A percentile compares a stretch with the other conserved stretches of the same genome.
phyloP scores from a whole-genome alignment of 805 yeast species.

The Kodamaea fukazawae region DNA sequence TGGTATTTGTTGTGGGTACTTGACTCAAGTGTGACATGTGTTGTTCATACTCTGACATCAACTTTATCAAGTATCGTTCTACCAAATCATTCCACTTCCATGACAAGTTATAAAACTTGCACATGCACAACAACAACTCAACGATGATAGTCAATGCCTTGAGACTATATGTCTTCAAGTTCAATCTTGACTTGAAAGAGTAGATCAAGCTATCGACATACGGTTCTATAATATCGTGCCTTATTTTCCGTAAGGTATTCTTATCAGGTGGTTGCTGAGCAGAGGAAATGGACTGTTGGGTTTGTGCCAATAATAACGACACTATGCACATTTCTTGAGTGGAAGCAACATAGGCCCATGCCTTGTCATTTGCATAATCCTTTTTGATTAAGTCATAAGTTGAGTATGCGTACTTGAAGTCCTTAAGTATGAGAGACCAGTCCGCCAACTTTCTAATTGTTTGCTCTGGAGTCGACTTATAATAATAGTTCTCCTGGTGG shows the following conservation, averaged over 20 bases:
- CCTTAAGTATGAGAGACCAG: slow-evolving; percentile 88
- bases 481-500: slow-evolving; percentile 54
- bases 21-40: slow-evolving; percentile 45
- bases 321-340: slow-evolving; percentile 86
- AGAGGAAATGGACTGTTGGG: slow-evolving; percentile 29
- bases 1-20: slow-evolving; percentile 19
- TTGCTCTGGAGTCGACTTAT: slow-evolving; percentile 65
- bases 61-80: slow-evolving; percentile 44
- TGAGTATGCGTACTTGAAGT: slow-evolving; percentile 78
- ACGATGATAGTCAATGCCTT: slow-evolving; percentile 64
- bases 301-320: slow-evolving; percentile 61
- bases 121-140: slow-evolving; percentile 62
- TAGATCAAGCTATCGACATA: slow-evolving; percentile 70
- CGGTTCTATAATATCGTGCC: slow-evolving; percentile 56
- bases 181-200: slow-evolving; percentile 70
- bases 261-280: slow-evolving; percentile 25
- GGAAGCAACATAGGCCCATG: slow-evolving; percentile 78
- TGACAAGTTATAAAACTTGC: slow-evolving; percentile 37
- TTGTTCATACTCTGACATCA: slow-evolving; percentile 45
- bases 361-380: slow-evolving; percentile 73
- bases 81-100: slow-evolving; percentile 47
- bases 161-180: slow-evolving; percentile 65
- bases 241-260: slow-evolving; percentile 45
- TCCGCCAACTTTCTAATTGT: slow-evolving; percentile 82
- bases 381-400: slow-evolving; percentile 80